Evolutionary conservation across 2,329 filamentous ascomycete species (phyloP), one percentile per base, ranked within the genome.

Genomic region (Xylariomycetidae sp.): DNA sequence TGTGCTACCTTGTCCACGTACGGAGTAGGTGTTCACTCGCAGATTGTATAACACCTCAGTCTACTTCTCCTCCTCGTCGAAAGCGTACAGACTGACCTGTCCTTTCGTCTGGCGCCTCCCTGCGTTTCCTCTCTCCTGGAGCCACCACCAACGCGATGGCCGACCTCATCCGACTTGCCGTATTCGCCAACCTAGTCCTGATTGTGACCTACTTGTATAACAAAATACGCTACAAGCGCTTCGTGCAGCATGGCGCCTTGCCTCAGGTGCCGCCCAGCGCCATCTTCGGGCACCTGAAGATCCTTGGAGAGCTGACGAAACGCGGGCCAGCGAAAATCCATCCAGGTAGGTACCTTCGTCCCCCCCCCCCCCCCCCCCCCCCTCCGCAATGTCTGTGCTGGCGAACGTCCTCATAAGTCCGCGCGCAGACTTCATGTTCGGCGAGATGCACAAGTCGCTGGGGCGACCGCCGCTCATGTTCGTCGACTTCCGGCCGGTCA

Each of bases 401-500:
- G n/a, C 34, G n/a, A 12, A n/a, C 3, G 12, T 16, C 5, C 14
- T 9, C 15, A 12, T 25, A 17, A 23, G 31, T 18, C 14, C 18
- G n/a, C 10, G 4, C 6, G 19, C 19, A 35, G 34, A 40, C 25
- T 8, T 24, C 10, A 20, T 19, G 6, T 35, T 40, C 12, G n/a
- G 19, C 9, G 34, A 20, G 9, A 59, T 64, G 42, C 35, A 39
- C n/a, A 40, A 55, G 19, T 37, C 40, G 1, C 32, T 58, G 8
- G 57, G 54, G 0, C 51, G 49, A 7, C 61, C 61, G 5, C 48
- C 58, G 2, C 19, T 61, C 14, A 44, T 60, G 32, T 31, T 61
- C 1, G 14, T 61, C 10, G 61, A 65, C 26, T 36, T 59, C 5
- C 51, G 61, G 10, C 61, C 62, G 3, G 25, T 57, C n/a, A 42